A percentile compares a stretch with the other conserved stretches of the same genome.
These are phyloP conservation scores for Cryptococcus sp. DNA, from an alignment of 1,284 basidiomycete species.

Conservation along the genomic window DNA sequence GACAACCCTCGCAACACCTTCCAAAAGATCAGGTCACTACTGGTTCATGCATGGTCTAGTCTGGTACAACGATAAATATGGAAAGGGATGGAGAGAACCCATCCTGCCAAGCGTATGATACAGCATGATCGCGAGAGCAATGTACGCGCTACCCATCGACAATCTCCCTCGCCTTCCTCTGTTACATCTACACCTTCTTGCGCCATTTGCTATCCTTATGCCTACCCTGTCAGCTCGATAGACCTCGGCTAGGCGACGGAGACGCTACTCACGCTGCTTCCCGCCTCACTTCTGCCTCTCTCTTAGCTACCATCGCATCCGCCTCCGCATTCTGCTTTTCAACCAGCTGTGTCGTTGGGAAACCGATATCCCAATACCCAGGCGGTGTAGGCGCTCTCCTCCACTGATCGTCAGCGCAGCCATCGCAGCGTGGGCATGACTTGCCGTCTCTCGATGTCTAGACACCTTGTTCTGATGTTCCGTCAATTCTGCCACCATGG, in stretches of 20 bases:
- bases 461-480: slow-evolving; percentile 70
- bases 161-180: too few species aligned
- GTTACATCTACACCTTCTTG: too few species aligned
- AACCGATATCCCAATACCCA: slow-evolving; percentile 72
- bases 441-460: slow-evolving; percentile 57
- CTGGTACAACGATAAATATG: too few species aligned
- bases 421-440: slow-evolving; percentile 6
- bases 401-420: slow-evolving; percentile 50
- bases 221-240: slow-evolving; percentile 14
- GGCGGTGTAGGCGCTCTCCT: slow-evolving; percentile 69
- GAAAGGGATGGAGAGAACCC: too few species aligned
- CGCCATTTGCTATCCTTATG: slow-evolving; percentile 37
- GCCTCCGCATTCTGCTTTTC: slow-evolving; percentile 66
- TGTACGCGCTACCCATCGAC: too few species aligned
- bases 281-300: slow-evolving; percentile 53
- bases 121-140: too few species aligned
- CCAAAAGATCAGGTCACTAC: too few species aligned
- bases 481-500: slow-evolving; percentile 39
- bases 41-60: too few species aligned
- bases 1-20: too few species aligned
- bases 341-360: slow-evolving; percentile 76
- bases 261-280: slow-evolving; percentile 38
- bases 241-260: slow-evolving; percentile 5
- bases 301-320: slow-evolving; percentile 54
- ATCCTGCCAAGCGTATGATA: too few species aligned